Evolutionary conservation across 441 rosid genomes (phyloP), one percentile per base, ranked within the genome.

Genomic region (Euphorbia celastroides): DNA sequence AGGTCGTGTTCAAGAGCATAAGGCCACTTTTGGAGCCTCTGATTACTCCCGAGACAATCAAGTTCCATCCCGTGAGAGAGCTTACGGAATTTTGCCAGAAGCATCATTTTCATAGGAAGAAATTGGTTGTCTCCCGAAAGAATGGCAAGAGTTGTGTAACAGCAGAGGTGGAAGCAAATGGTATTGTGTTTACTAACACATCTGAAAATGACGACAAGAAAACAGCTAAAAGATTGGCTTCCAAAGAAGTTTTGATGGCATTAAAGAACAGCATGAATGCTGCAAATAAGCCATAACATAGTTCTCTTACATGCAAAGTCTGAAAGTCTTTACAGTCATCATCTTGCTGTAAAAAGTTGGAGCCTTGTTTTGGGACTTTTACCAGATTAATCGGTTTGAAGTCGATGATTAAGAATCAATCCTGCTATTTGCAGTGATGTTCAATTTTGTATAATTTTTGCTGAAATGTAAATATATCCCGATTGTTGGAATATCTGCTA

Each of bases 141-240:
- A 73, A 82, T 19, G 85, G 82, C 2, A 25, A 13, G 44, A 67
- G 78, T 54, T 75, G 62, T 0, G 55, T 78, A 30, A 87, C 82
- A 0, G 70, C 86, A 8, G 86, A 81, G 70, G 90, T 94, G 2
- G 74, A 73, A 36, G 95, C 88, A 13, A 67, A 83, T 8, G 92
- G 84, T 5, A 26, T 0, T 27, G 44, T 62, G n/a, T 77, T 76
- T 68, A 55, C 32, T 12, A 75, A 80, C 52, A 88, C 85, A 8
- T 64, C 84, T 14, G 57, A 60, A 2, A 80, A 86, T n/a, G 67
- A 68, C 13, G 77, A 86, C 32, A 85, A 71, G 80, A 77, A 83
- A 52, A 75, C 74, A 46, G 89, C 91, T 0, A 74, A 86, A 72
- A 86, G 70, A 58, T 16, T 86, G 41, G 97, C 96, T 71, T 77